These are phyloP conservation scores for Acacia melanoxylon DNA, from an alignment of 306 rosid species.

Conservation along the genomic window DNA sequence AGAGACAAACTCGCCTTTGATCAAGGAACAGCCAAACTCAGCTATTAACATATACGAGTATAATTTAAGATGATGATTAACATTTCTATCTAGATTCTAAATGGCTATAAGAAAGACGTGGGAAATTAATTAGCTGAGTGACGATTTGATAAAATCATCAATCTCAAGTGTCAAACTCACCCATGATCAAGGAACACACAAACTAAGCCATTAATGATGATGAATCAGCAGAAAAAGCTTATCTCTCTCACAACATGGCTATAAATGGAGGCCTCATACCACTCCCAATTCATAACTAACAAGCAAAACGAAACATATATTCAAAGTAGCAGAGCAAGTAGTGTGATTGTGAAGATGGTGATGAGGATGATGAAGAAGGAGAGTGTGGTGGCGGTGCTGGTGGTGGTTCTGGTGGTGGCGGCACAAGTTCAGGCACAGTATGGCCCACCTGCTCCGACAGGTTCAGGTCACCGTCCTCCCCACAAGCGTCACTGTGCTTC, in stretches of 20 bases:
- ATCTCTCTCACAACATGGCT: neutral
- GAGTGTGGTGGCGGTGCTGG: neutral
- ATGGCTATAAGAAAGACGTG: too few relatives aligned
- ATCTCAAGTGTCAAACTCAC: neutral
- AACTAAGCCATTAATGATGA: neutral
- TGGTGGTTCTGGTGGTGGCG: neutral
- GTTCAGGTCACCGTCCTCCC: neutral
- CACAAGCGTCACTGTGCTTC: neutral
- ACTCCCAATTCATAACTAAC: neutral
- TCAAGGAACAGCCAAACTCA: neutral
- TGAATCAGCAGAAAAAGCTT: neutral
- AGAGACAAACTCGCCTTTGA: neutral
- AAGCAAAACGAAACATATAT: neutral
- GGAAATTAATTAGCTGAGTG: too few relatives aligned
- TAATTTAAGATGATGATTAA: neutral
- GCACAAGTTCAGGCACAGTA: neutral
- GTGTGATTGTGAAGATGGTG: neutral
- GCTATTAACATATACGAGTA: neutral
- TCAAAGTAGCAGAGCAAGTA: neutral
- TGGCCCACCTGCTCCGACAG: neutral
- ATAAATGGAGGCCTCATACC: neutral
- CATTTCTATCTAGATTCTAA: too few relatives aligned
- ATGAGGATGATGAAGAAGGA: neutral
- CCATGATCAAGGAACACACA: neutral
- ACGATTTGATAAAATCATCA: too few relatives aligned